Base-by-base conservation (phyloP, 805 yeast species). In the Yarrowia deformans region DNA sequence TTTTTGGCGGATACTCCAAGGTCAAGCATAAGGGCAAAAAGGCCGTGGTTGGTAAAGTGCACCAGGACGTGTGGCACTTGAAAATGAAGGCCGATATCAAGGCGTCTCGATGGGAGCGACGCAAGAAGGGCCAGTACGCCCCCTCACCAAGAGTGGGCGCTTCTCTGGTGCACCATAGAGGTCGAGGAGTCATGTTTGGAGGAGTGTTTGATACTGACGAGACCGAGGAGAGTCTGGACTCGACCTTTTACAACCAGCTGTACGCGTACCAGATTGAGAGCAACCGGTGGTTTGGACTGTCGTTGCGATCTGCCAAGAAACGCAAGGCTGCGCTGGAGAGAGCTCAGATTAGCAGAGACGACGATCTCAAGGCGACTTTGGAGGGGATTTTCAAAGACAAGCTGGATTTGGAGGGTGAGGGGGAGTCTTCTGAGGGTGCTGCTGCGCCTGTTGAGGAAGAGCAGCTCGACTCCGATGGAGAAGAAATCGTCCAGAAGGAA, bases 91-190 rank as follows among this genome's bases (percentile, higher is more conserved):
- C 89, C 19, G 97, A 94, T 76, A 83, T 93, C 18, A 84, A 86
- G 70, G 89, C 84, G 3, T 83, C 90, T 6, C 81, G 96, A 72
- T 93, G 97, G 90, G 98, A 95, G 79, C 84, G 97, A 76, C 85
- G 97, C 72, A 86, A 91, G 71, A 92, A 91, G 73, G 94, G 91
- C 76, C 97, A 97, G 3, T 90, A 89, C 77, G 93, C 89, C 71
- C 98, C 98, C 4, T 86, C 94, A 1, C 90, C 98, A 14, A 85
- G 98, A 74, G 97, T 91, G n/a, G 98, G 99, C 0, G 90, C 97
- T 75, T 88, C 96, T 4, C 86, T 94, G 88, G 93, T 88, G 10
- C 84, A 84, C 72, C 98, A 94, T 79, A 90, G 91, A 74, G 96
- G 96, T 70, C 87, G 98, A 81, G 98, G 98, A 70, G 84, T 94